A percentile compares a stretch with the other conserved stretches of the same genome.
Evolutionary conservation across 2,329 filamentous ascomycete species (phyloP).

Genomic region (Fusarium succisae): DNA sequence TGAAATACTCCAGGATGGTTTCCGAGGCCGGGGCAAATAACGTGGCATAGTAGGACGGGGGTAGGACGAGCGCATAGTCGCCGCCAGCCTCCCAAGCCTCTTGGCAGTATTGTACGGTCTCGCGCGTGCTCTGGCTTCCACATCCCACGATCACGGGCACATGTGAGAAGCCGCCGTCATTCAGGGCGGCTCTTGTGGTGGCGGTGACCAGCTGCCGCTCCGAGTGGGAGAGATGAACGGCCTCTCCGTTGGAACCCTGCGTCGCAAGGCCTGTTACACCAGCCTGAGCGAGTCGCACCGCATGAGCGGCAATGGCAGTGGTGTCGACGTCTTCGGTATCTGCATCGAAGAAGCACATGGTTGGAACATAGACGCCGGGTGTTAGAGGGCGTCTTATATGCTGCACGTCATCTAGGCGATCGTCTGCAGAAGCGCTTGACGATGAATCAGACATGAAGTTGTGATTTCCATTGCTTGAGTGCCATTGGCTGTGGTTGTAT

Average conservation of each 20-base stretch:
- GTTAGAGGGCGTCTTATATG: constrained; percentile 51
- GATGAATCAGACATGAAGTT: constrained; percentile 47
- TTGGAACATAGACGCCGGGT: constrained; percentile 76
- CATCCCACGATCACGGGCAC: constrained; percentile 82
- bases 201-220: constrained; percentile 76
- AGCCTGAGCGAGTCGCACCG: constrained; percentile 76
- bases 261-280: constrained; percentile 79
- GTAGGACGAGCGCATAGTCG: constrained; percentile 79
- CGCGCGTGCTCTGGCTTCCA: constrained; percentile 76
- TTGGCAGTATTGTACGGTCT: constrained; percentile 74
- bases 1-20: constrained; percentile 73
- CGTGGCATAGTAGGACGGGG: constrained; percentile 78
- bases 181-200: constrained; percentile 75
- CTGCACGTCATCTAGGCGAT: constrained; percentile 47
- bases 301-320: constrained; percentile 66
- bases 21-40: constrained; percentile 63
- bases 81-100: constrained; percentile 76
- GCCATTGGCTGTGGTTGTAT: constrained; percentile 47
- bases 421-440: constrained; percentile 52
- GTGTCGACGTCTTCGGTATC: constrained; percentile 74
- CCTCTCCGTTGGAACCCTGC: constrained; percentile 85
- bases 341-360: constrained; percentile 76
- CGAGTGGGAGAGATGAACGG: constrained; percentile 76
- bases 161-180: constrained; percentile 68
- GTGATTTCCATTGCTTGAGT: constrained; percentile 26